Evolutionary conservation across 2,329 filamentous ascomycete genomes (phyloP).

Genomic region (Xylaria sp.): DNA sequence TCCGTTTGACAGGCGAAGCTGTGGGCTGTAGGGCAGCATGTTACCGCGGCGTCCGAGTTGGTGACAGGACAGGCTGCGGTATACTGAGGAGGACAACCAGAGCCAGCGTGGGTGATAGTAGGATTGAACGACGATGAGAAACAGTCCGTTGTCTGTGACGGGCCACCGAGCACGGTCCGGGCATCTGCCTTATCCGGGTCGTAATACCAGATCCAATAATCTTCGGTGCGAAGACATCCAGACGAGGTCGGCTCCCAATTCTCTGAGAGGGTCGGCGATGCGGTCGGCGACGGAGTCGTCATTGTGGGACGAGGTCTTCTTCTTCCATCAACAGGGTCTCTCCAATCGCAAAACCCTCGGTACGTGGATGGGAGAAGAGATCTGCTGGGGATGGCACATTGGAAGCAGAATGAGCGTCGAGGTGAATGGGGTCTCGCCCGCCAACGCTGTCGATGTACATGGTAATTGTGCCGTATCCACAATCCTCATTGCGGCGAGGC

Average conservation of each 20-base stretch:
- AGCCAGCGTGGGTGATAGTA: constrained; percentile 27
- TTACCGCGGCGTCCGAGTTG: constrained; percentile 25
- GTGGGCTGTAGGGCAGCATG: constrained; percentile 34
- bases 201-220: constrained; percentile 36
- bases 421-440: too few species aligned
- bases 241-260: constrained; percentile 15
- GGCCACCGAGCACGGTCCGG: constrained; percentile 34
- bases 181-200: constrained; percentile 3
- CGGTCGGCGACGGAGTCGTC: constrained; percentile 22
- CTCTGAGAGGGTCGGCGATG: constrained; percentile 23
- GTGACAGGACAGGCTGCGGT: constrained; percentile 31
- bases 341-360: constrained; percentile 27
- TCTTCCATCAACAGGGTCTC: not conserved
- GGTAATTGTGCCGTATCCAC: too few species aligned
- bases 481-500: not conserved
- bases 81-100: constrained; percentile 33
- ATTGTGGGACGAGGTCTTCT: constrained; percentile 6
- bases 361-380: not conserved
- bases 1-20: constrained; percentile 21
- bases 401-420: not conserved
- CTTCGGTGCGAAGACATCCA: constrained; percentile 28
- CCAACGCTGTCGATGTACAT: too few species aligned
- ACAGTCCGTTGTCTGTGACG: constrained; percentile 34
- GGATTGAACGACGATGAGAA: constrained; percentile 30
- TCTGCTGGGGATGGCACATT: not conserved